Evolutionary conservation across 2,329 filamentous ascomycete genomes (phyloP).

Genomic region (Exophiala viscosa): DNA sequence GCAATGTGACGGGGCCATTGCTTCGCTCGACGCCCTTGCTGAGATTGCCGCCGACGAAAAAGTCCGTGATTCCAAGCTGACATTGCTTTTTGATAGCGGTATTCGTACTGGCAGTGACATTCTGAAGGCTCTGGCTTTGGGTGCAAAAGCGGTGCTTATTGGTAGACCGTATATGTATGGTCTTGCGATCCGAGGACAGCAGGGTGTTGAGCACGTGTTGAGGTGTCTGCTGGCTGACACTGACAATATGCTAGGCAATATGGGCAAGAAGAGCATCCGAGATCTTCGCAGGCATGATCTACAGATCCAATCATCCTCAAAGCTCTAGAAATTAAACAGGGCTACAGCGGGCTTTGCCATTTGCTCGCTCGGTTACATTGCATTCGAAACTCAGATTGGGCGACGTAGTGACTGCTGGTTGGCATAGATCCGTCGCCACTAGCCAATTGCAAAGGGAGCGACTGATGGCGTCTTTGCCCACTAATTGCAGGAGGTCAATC

Average conservation of each 20-base stretch:
- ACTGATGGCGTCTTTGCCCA: too few species aligned
- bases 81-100: constrained; percentile 52
- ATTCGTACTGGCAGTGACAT: constrained; percentile 49
- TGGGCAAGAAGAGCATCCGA: constrained; percentile 26
- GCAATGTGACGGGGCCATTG: constrained; percentile 51
- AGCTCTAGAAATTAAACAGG: constrained; percentile 13
- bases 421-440: too few species aligned
- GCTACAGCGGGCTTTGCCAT: too few species aligned
- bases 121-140: constrained; percentile 51
- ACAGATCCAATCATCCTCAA: constrained; percentile 21
- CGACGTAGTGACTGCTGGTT: too few species aligned
- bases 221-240: constrained; percentile 49
- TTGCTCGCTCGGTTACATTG: too few species aligned
- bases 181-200: constrained; percentile 51
- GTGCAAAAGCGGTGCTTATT: constrained; percentile 57
- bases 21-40: constrained; percentile 52
- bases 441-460: too few species aligned
- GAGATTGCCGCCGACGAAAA: constrained; percentile 56
- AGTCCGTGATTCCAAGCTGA: constrained; percentile 32
- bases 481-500: too few species aligned
- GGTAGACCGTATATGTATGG: constrained; percentile 58
- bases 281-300: constrained; percentile 26
- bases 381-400: too few species aligned
- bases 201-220: constrained; percentile 52
- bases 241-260: constrained; percentile 28